Evolutionary conservation across 2,329 filamentous ascomycete species (phyloP).

Genomic region (Kalaharituber pfeilii): DNA sequence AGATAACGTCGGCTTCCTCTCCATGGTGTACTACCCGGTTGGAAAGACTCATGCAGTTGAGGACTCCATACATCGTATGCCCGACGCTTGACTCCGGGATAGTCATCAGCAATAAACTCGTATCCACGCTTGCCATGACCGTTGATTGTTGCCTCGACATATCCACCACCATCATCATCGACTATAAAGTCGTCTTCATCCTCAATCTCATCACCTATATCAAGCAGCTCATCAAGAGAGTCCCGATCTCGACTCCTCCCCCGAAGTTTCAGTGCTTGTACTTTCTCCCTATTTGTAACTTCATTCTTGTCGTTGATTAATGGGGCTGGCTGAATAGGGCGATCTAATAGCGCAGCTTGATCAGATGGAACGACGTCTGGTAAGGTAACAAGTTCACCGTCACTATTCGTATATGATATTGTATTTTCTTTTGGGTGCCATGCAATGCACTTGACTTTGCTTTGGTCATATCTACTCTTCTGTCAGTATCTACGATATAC

Average conservation of each 20-base stretch:
- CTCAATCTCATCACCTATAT: constrained; percentile 35
- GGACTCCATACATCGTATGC: constrained; percentile 38
- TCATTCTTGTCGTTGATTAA: constrained; percentile 61
- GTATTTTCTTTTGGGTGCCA: constrained; percentile 89
- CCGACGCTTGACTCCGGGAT: constrained; percentile 36
- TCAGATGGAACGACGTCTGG: constrained; percentile 48
- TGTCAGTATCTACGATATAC: not conserved
- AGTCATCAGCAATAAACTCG: constrained; percentile 27
- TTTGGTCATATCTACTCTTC: constrained; percentile 43
- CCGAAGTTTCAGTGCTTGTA: constrained; percentile 36
- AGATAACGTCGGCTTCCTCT: constrained; percentile 84
- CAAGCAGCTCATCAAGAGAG: constrained; percentile 73
- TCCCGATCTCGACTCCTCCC: constrained; percentile 36
- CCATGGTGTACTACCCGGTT: constrained; percentile 92
- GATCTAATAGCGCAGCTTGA: constrained; percentile 38
- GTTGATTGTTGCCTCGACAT: constrained; percentile 40
- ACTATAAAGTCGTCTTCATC: constrained; percentile 65
- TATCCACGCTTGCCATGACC: constrained; percentile 33
- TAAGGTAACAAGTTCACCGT: constrained; percentile 86
- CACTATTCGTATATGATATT: constrained; percentile 75
- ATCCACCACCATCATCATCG: constrained; percentile 89
- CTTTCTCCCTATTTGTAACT: constrained; percentile 47
- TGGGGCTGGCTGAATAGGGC: constrained; percentile 55
- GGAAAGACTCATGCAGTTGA: constrained; percentile 66
- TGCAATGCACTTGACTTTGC: constrained; percentile 65